Conservation (phyloP, 768 basidiomycete genomes). For the Leucocoprinus leucothites region DNA sequence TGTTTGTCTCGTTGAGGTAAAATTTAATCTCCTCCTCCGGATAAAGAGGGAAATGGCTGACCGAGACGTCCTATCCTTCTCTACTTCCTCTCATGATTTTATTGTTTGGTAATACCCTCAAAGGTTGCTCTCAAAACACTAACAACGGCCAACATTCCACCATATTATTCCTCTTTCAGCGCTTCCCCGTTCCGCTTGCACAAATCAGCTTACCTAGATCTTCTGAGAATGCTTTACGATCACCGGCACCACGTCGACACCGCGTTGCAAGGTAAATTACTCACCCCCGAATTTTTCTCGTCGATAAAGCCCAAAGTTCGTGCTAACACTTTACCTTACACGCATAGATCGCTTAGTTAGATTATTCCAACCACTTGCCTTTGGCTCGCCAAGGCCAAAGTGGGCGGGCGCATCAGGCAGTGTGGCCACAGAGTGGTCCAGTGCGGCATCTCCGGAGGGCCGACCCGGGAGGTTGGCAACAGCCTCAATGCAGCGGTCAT, state of each 20-base stretch:
- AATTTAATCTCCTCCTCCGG: slow-evolving; percentile 1
- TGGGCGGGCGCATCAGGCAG: slow-evolving; percentile 14
- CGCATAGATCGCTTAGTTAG: slow-evolving; percentile 27
- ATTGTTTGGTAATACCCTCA: slow-evolving; percentile 1
- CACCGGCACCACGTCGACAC: slow-evolving; percentile 29
- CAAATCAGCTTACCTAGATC: slow-evolving; percentile 48
- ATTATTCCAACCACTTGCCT: slow-evolving; percentile 33
- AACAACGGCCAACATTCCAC: slow-evolving; percentile 34
- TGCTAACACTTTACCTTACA: neutral
- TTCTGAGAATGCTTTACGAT: slow-evolving; percentile 39
- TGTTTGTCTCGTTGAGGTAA: slow-evolving; percentile 51
- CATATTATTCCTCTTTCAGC: slow-evolving; percentile 46
- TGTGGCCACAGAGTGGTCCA: neutral
- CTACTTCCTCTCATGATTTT: slow-evolving; percentile 13
- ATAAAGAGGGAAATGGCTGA: neutral
- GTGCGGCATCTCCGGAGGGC: slow-evolving; percentile 6
- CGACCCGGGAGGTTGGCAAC: slow-evolving; percentile 3
- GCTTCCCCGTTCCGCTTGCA: slow-evolving; percentile 32
- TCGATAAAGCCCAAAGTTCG: slow-evolving; percentile 6
- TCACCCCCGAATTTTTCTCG: neutral
- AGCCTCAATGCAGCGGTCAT: slow-evolving; percentile 3
- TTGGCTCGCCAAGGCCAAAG: slow-evolving; percentile 22
- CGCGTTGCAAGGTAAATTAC: slow-evolving; percentile 30
- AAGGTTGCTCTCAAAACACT: slow-evolving; percentile 52
- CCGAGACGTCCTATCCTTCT: neutral